Evolutionary conservation across 2,329 filamentous ascomycete genomes (phyloP).

Genomic region (Cercospora citrullina): DNA sequence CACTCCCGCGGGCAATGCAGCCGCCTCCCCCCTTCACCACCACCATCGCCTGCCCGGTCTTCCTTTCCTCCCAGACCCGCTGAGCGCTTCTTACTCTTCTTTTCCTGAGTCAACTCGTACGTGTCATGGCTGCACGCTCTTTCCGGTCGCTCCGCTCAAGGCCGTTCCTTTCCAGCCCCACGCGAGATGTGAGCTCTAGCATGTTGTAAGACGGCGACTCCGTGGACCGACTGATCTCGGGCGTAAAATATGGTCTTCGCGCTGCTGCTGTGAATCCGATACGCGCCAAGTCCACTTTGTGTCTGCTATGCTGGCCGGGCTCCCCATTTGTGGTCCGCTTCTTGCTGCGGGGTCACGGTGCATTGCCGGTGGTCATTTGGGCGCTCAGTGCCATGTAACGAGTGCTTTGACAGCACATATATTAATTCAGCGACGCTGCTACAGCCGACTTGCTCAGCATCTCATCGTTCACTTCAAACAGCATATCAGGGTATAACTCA

Average conservation of each 20-base stretch:
- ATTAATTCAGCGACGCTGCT: neutral
- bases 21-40: neutral
- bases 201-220: neutral
- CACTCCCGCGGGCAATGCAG: slow-evolving; percentile 7
- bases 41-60: neutral
- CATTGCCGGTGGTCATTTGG: neutral
- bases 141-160: neutral
- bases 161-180: neutral
- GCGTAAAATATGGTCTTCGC: neutral
- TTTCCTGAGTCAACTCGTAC: neutral
- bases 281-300: neutral
- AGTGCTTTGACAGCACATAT: neutral
- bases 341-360: neutral
- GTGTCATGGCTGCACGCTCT: neutral
- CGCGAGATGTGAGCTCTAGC: neutral
- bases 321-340: neutral
- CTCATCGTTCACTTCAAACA: neutral
- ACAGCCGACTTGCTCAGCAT: neutral
- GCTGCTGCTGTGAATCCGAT: neutral
- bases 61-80: neutral
- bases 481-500: neutral
- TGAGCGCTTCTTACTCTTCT: neutral
- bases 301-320: neutral
- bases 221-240: neutral
- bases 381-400: neutral